Conservation (phyloP, 179 eudicot species). For the Patellifolia procumbens region DNA sequence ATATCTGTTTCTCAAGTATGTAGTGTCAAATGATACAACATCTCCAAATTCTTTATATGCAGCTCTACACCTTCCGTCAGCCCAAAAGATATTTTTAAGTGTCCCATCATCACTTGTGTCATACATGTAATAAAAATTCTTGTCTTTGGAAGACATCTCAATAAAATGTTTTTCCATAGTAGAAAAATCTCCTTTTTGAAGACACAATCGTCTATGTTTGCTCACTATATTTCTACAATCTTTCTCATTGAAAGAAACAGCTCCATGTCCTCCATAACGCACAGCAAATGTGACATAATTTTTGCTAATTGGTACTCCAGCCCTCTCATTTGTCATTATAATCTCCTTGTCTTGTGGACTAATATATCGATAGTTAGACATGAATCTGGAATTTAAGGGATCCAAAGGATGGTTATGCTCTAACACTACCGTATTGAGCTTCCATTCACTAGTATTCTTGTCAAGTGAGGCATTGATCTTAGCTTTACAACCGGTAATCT, state of each 20-base stretch:
- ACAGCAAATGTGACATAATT: too few relatives aligned
- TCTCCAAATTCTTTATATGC: conserved; percentile 5
- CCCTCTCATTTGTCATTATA: too few relatives aligned
- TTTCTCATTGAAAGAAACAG: neutral
- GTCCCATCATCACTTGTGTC: too few relatives aligned
- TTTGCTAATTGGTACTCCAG: too few relatives aligned
- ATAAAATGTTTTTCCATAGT: neutral
- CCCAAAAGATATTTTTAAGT: neutral
- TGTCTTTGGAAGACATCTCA: neutral
- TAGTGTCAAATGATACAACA: conserved; percentile 5
- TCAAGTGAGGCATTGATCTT: too few relatives aligned
- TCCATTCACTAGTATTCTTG: too few relatives aligned
- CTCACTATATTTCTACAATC: neutral
- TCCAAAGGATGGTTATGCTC: too few relatives aligned
- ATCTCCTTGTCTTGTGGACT: neutral
- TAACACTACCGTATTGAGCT: too few relatives aligned
- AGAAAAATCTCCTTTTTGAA: neutral
- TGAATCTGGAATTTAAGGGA: neutral
- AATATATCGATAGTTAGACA: neutral
- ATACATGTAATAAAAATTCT: neutral
- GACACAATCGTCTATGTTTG: too few relatives aligned
- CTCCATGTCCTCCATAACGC: neutral
- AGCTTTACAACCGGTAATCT: too few relatives aligned
- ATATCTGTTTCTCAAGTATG: conserved; percentile 1
- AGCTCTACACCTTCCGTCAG: conserved; percentile 7